Conservation (phyloP, 768 basidiomycete genomes). For the Lentinula sp. region DNA sequence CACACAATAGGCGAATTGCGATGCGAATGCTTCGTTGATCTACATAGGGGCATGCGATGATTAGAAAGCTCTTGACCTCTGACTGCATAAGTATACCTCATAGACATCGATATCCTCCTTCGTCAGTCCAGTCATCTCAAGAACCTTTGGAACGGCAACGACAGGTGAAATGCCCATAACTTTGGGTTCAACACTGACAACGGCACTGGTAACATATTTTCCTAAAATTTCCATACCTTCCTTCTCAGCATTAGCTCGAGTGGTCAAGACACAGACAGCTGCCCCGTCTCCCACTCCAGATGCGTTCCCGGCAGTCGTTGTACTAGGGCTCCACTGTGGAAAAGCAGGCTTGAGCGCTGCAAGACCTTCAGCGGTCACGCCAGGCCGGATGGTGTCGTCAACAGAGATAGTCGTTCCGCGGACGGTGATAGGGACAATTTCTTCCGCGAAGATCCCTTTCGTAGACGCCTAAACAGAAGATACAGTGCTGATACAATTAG, state of each 20-base stretch:
- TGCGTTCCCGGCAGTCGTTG: slow-evolving; percentile 81
- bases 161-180: slow-evolving; percentile 79
- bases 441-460: slow-evolving; percentile 71
- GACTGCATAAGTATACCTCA: slow-evolving; percentile 41
- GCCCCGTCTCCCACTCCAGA: slow-evolving; percentile 93
- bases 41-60: slow-evolving; percentile 19
- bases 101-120: slow-evolving; percentile 74
- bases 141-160: slow-evolving; percentile 63
- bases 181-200: slow-evolving; percentile 76
- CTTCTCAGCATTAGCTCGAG: slow-evolving; percentile 68
- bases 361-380: slow-evolving; percentile 75
- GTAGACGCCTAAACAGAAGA: slow-evolving; percentile 44
- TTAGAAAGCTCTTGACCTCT: background rate
- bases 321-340: slow-evolving; percentile 64
- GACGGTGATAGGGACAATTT: slow-evolving; percentile 85
- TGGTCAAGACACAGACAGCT: slow-evolving; percentile 75
- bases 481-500: background rate
- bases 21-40: slow-evolving; percentile 92
- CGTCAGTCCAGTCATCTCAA: slow-evolving; percentile 52
- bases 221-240: slow-evolving; percentile 77
- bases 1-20: slow-evolving; percentile 90
- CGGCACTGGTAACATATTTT: slow-evolving; percentile 74
- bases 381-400: slow-evolving; percentile 86
- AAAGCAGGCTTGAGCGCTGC: slow-evolving; percentile 82
- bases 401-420: slow-evolving; percentile 58